Evolutionary conservation across 164 flowering plant species (phyloP), one percentile per base, ranked within the genome.

Genomic region (Magnolia officinalis): DNA sequence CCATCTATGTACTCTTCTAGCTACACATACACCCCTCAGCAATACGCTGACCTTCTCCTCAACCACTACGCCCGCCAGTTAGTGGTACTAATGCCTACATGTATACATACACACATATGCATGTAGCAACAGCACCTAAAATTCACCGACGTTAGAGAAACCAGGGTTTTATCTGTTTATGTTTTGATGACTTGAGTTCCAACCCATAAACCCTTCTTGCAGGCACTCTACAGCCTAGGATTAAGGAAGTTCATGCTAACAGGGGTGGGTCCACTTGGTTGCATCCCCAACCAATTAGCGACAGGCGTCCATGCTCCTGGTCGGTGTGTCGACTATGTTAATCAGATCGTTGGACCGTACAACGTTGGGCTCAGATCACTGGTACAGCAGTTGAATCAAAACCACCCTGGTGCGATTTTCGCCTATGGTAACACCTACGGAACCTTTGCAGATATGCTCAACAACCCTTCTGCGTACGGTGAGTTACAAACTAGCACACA

Each of bases 221-320:
- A 91, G 97, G 90, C 91, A 70, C 79, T 94, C 20, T 76, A 90
- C 78, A 89, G 84, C 63, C 69, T 90, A 31, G 98, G 98, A 31
- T 81, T 93, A 8, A 85, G 94, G 80, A 95, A 91, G 81, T 89
- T 95, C 78, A 73, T 89, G 10, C 31, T 92, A n/a, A 86, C 86
- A 0, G 98, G 95, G 72, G 24, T 92, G 14, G 92, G 88, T 20
- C 89, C 90, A 20, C 79, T 92, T 24, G 95, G 95, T 18, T 92
- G 97, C 82, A 91, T 90, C 63, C 91, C 98, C 18, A 89, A 83
- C 75, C 94, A 88, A 37, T 59, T 84, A 45, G 94, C 93, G 1
- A 75, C 80, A 0, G 90, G 91, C 2, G 78, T 71, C 24, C 86
- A 88, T 16, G 85, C 81, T 0, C 81, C 80, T 0, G 96, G 87